Base-by-base conservation (phyloP, 768 basidiomycete genomes). In the Pleurotus ostreatus region DNA sequence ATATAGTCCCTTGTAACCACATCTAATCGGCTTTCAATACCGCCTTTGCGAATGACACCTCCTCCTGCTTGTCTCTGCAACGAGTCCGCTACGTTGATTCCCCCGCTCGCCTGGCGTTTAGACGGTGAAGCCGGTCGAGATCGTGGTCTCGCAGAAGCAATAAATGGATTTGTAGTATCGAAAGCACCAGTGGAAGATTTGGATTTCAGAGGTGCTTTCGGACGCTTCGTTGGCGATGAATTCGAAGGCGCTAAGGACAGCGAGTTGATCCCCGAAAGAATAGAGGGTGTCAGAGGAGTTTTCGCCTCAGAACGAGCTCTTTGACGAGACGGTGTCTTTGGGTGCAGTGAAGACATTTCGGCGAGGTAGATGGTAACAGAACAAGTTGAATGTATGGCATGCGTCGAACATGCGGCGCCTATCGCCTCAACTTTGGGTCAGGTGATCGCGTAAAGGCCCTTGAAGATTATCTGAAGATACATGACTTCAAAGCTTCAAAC, bases 1-100 rank as follows among this genome's bases (percentile, higher is more conserved):
- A 86, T 78, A 61, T 92, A 91, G 67, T 92, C 90, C 46, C 80
- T 75, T 0, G 86, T 86, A 55, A 92, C 82, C 18, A 92, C 88
- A 46, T 92, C 85, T 13, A 92, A 73, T 56, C 87, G 77, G 59
- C 85, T 86, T 66, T 93, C 90, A 9, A 91, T 69, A 6, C 89
- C 89, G 41, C 90, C 90, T 59, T 82, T 88, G 38, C 88, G 74
- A 60, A 92, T 86, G 15, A 93, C 80, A 5, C 90, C 88, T 1
- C 69, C 70, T 59, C 74, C 81, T 0, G 86, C 85, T 63, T 89
- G 88, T 2, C 82, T 76, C 53, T 83, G 76, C 5, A 87, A 70
- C 0, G 74, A 75, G 40, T 83, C 83, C 0, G 79, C 77, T 40
- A 81, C 71, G 11, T 78, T 72, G 23, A 82, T 78, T 9, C 71